Conservation (phyloP, 371 early-diverging fungal species). For the Mucor plumbeus region DNA sequence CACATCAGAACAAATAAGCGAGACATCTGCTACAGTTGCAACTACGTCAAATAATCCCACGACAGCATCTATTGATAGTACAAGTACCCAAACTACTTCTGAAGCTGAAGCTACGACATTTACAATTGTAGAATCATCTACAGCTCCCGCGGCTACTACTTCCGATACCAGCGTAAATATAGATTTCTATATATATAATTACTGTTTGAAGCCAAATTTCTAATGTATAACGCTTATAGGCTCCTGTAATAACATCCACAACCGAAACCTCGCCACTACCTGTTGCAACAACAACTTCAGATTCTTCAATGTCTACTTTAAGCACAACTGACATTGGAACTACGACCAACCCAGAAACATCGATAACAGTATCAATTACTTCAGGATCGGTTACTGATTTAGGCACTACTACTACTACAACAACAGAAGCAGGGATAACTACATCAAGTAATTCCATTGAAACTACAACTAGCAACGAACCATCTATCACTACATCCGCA, state of each 20-base stretch:
- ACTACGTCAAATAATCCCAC: neutral
- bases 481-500: neutral
- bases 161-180: constrained; percentile 1
- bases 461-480: neutral
- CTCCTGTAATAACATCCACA: neutral
- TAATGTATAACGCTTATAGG: neutral
- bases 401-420: neutral
- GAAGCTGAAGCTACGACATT: neutral
- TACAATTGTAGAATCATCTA: neutral
- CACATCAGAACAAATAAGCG: neutral
- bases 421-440: neutral
- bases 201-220: neutral
- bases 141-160: neutral
- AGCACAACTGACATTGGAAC: neutral
- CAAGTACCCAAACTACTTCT: neutral
- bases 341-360: neutral
- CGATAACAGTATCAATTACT: neutral
- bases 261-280: neutral
- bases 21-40: neutral
- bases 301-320: neutral
- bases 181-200: neutral
- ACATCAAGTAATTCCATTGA: neutral
- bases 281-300: neutral
- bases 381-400: neutral
- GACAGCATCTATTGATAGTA: neutral